phyloP scores from a whole-genome alignment of 1,139 yeast species.

The Yamadazyma membranifaciens region DNA sequence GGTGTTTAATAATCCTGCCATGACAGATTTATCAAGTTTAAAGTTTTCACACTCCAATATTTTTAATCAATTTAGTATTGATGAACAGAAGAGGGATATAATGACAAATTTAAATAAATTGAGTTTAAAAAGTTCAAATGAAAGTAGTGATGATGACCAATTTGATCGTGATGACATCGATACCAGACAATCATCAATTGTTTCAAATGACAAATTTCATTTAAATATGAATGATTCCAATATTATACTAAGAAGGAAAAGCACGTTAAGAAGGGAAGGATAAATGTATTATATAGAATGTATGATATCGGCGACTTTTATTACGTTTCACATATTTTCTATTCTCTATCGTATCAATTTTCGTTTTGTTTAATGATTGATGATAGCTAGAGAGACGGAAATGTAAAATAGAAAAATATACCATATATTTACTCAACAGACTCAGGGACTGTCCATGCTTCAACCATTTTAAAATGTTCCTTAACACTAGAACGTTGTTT shows the following conservation, averaged over 20 bases:
- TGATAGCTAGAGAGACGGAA: too few species aligned
- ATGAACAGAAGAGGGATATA: conserved; percentile 20
- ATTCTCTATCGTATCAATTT: too few species aligned
- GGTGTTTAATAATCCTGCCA: conserved; percentile 48
- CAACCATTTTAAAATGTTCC: too few species aligned
- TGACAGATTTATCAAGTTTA: conserved; percentile 20
- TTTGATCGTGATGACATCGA: conserved; percentile 19
- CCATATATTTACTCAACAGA: too few species aligned
- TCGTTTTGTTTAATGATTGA: too few species aligned
- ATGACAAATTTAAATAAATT: conserved; percentile 16
- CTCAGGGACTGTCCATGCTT: too few species aligned
- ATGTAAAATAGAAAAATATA: too few species aligned
- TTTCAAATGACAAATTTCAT: conserved; percentile 42
- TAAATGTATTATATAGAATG: too few species aligned
- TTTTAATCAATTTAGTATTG: conserved; percentile 34
- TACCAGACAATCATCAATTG: conserved; percentile 44
- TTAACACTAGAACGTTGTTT: not conserved
- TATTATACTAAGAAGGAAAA: conserved; percentile 37
- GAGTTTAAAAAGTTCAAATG: conserved; percentile 16
- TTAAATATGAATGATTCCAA: conserved; percentile 44
- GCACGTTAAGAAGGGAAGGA: conserved; percentile 14
- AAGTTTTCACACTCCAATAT: conserved; percentile 32
- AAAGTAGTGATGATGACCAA: conserved; percentile 19
- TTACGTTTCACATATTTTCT: too few species aligned
- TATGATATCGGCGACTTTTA: too few species aligned